Base-by-base conservation (phyloP, 2,329 filamentous ascomycete species). In the Calycina marina region DNA sequence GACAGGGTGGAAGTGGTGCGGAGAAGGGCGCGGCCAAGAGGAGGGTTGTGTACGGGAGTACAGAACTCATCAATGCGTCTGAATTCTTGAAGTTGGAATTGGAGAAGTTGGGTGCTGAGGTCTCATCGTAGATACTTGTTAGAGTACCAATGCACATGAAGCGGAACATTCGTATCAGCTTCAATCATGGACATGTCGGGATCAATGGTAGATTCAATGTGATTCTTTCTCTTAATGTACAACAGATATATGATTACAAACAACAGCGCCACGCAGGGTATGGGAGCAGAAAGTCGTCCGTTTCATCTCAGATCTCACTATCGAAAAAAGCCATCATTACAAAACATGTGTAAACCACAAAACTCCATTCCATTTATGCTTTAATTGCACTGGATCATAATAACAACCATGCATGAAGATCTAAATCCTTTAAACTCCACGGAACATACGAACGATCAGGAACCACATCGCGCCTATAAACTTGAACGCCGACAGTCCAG, bases 1-100 rank as follows among this genome's bases (percentile, higher is more conserved):
- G 72, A 10, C 58, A 50, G 4, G 50, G 47, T 4, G 47, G 53
- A 3, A 52, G 53, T 11, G 45, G 49, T 10, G 58, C 61, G 4
- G 53, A 60, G 30, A 59, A 59, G 6, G 68, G 72, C 6, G 67
- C 72, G 14, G 78, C 72, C 54, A 79, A 82, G 57, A 69, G 84
- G 44, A 69, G 85, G 42, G 80, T 98, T 6, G 81, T 96, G 1
- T 98, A 98, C 56, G 90, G 90, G 12, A 93, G 85, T 51, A 98
- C 90, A 10, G 88, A 83, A 53, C 62, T 84, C 53, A 61, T 81
- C 39, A 81, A 75, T 47, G 76, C 77, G 2, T 62, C 64, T 25
- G 71, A 78, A 47, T 76, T 84, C 46, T 69, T 79, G 36, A 60
- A 57, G 40, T 63, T 72, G 34, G 74, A 79, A 54, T 51, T 80